Evolutionary conservation across 148 eudicot genomes (phyloP).

Genomic region (Amaranthus cruentus): DNA sequence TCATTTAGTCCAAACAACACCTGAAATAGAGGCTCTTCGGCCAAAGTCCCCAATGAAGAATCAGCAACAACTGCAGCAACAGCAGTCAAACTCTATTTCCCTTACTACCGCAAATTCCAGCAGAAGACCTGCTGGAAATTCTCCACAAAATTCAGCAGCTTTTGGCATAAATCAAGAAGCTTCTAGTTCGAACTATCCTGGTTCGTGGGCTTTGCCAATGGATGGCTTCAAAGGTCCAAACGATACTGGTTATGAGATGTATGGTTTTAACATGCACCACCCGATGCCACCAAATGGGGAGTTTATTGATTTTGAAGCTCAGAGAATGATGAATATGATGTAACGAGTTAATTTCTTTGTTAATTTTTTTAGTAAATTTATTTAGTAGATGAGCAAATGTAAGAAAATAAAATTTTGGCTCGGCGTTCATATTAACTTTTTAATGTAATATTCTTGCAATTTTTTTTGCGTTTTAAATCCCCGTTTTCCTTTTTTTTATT

Average conservation of each 20-base stretch:
- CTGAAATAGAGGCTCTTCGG: slow-evolving; percentile 83
- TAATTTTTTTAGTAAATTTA: neutral
- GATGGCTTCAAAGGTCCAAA: slow-evolving; percentile 45
- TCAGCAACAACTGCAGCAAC: slow-evolving; percentile 71
- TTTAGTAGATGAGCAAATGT: neutral
- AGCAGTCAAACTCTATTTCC: slow-evolving; percentile 68
- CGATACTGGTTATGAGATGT: slow-evolving; percentile 54
- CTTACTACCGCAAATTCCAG: slow-evolving; percentile 48
- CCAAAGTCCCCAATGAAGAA: slow-evolving; percentile 99
- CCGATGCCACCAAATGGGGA: slow-evolving; percentile 42
- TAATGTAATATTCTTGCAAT: too few relatives aligned
- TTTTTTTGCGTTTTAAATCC: too few relatives aligned
- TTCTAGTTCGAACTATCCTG: slow-evolving; percentile 44
- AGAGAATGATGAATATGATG: slow-evolving; percentile 53
- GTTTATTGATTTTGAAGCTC: slow-evolving; percentile 48
- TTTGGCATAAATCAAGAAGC: slow-evolving; percentile 50
- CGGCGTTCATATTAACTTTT: neutral
- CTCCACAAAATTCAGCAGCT: slow-evolving; percentile 44
- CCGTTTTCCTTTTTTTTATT: too few relatives aligned
- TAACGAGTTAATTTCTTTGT: slow-evolving; percentile 10
- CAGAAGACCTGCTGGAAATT: slow-evolving; percentile 49
- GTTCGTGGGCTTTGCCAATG: slow-evolving; percentile 53
- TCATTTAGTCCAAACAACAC: slow-evolving; percentile 84
- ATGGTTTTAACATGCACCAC: slow-evolving; percentile 51
- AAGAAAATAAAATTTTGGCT: slow-evolving; percentile 3